Evolutionary conservation across 495 filamentous ascomycete species (phyloP).

Genomic region (Astrocystis sublimbata): DNA sequence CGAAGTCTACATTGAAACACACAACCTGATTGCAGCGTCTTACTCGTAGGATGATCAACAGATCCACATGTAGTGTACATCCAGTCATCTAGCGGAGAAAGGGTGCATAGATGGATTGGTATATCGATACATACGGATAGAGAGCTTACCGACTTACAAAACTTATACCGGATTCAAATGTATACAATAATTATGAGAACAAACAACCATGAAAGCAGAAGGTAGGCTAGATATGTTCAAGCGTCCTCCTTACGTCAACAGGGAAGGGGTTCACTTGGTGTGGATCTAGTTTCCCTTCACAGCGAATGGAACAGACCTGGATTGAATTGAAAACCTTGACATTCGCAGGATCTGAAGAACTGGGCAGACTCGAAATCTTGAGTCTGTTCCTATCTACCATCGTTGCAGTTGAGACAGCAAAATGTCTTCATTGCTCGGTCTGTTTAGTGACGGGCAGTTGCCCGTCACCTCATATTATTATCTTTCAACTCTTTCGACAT

Average conservation of each 20-base stretch:
- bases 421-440: constrained; percentile 3
- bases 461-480: neutral
- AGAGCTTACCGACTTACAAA: no score
- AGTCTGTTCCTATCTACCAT: no score
- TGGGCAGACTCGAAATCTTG: neutral
- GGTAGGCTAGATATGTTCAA: neutral
- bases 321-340: neutral
- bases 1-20: no score
- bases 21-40: no score
- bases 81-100: no score
- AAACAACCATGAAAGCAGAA: no score
- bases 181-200: no score
- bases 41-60: no score
- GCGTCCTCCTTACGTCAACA: neutral
- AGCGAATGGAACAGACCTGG: neutral
- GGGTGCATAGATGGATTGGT: no score
- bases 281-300: neutral
- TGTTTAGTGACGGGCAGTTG: neutral
- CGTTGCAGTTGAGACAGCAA: neutral
- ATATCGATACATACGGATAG: no score
- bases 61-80: no score
- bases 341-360: neutral
- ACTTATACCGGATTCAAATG: no score
- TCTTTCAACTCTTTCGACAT: neutral
- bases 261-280: neutral